A percentile compares a stretch with the other conserved stretches of the same genome.
Evolutionary conservation across 2,329 filamentous ascomycete species (phyloP).

Genomic region (Colletotrichum neosansevieriae): DNA sequence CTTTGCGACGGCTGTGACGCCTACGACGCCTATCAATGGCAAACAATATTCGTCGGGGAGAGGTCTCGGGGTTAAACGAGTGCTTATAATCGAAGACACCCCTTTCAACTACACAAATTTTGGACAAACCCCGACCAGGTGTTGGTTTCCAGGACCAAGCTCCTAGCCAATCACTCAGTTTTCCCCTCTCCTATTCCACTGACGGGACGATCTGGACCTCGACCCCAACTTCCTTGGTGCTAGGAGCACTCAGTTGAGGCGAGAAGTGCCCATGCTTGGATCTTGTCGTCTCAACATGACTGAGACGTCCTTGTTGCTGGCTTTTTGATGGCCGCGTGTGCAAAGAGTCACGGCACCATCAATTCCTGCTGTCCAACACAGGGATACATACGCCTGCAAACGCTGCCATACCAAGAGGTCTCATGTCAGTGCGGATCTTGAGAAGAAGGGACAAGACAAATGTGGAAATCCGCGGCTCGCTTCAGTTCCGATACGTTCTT

Average conservation of each 20-base stretch:
- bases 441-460: too few relatives aligned
- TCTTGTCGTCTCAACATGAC: constrained; percentile 2
- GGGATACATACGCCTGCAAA: neutral
- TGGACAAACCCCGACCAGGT: neutral
- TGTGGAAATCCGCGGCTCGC: neutral
- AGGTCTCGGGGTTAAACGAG: too few relatives aligned
- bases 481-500: neutral
- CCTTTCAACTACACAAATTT: neutral
- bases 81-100: too few relatives aligned
- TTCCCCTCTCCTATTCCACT: neutral
- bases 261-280: neutral
- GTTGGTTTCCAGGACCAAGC: neutral
- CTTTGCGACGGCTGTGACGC: neutral
- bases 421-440: neutral
- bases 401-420: neutral
- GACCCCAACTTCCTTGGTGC: neutral
- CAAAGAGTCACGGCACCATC: neutral
- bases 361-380: neutral
- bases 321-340: neutral
- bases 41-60: neutral
- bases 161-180: neutral
- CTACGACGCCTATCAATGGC: neutral
- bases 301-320: neutral
- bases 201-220: constrained; percentile 8
- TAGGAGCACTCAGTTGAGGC: neutral